Base-by-base conservation (phyloP, 345 rosid species). In the Conringia planisiliqua region DNA sequence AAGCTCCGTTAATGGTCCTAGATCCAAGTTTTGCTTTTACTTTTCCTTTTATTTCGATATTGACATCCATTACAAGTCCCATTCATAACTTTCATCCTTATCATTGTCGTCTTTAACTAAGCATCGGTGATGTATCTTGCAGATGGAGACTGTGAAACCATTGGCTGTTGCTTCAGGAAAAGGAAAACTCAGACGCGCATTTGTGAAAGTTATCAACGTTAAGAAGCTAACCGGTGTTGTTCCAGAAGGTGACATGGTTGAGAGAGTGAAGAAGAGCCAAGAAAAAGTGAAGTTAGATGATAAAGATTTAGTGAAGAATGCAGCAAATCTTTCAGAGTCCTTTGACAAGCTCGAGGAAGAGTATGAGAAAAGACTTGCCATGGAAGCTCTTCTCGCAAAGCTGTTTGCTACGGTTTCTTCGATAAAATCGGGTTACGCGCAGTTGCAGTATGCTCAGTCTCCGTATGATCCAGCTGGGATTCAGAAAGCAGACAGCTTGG, bases 391-490 rank as follows among this genome's bases (percentile, higher is more conserved):
- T 80, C 78, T 86, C 16, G 92, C 97, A 0, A 92, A 84, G 76
- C 71, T 89, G 20, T 95, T 90, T 65, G 93, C 99, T n/a, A 77
- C 85, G 38, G 40, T 88, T 72, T 95, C 99, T 6, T 78, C 92
- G 1, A 76, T 86, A 8, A 95, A 95, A 75, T 87, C 99, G 0
- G 82, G 86, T 0, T 95, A 95, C 69, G 92, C 93, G 5, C 92
- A 89, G 78, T 60, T 95, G 60, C 99, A 95, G 78, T 68, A 72
- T 57, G 83, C 92, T 11, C 97, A 95, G 78, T 85, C 96, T 47
- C 99, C 99, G 2, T 95, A 90, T 43, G 91, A 95, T 71, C 85
- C 85, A 2, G 88, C 79, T 14, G 90, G 87, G 70, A 89, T 95
- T 55, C 93, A 89, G 64, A 78, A 81, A 14, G 84, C 99, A 3